Percentiles rank a stretch among this genome's conserved stretches.
Conservation (phyloP, 352 stramenopile genomes). For the Phytopythium helicoides region DNA sequence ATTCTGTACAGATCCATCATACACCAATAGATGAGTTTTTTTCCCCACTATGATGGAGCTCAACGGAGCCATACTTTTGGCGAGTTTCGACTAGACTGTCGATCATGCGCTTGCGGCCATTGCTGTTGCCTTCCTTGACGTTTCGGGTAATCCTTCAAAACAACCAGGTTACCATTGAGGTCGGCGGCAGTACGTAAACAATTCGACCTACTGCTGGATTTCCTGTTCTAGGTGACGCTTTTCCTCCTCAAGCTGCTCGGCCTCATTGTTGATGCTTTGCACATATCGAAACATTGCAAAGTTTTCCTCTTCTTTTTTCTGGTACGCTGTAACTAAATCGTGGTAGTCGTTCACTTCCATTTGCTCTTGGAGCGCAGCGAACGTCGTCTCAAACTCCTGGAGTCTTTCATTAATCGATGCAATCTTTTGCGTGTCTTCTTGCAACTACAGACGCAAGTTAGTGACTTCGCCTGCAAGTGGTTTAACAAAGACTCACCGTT, state of each 20-base stretch:
- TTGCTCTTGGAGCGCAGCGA: conserved; percentile 54
- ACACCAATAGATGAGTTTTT: no score
- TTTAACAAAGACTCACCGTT: conserved; percentile 13
- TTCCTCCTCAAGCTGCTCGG: conserved; percentile 82
- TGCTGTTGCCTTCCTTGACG: conserved; percentile 63
- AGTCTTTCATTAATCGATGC: conserved; percentile 67
- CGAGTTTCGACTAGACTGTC: conserved; percentile 69
- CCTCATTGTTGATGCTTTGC: conserved; percentile 76
- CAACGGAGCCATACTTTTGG: conserved; percentile 65
- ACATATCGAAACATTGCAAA: conserved; percentile 81
- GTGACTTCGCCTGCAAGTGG: background rate
- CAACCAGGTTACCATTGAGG: background rate
- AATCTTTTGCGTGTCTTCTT: conserved; percentile 68
- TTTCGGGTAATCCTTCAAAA: conserved; percentile 12
- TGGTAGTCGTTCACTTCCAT: conserved; percentile 68
- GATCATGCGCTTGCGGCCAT: conserved; percentile 68
- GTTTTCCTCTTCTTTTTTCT: conserved; percentile 76
- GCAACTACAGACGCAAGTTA: conserved; percentile 26
- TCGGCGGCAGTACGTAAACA: background rate
- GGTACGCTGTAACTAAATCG: conserved; percentile 55
- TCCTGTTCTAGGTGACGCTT: conserved; percentile 54
- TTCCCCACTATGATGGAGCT: no score
- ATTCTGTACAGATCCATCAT: conserved; percentile 34
- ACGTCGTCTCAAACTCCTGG: conserved; percentile 73
- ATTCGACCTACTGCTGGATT: conserved; percentile 43